phyloP scores from a whole-genome alignment of 768 basidiomycete genomes.

The Lentinus tigrinus region DNA sequence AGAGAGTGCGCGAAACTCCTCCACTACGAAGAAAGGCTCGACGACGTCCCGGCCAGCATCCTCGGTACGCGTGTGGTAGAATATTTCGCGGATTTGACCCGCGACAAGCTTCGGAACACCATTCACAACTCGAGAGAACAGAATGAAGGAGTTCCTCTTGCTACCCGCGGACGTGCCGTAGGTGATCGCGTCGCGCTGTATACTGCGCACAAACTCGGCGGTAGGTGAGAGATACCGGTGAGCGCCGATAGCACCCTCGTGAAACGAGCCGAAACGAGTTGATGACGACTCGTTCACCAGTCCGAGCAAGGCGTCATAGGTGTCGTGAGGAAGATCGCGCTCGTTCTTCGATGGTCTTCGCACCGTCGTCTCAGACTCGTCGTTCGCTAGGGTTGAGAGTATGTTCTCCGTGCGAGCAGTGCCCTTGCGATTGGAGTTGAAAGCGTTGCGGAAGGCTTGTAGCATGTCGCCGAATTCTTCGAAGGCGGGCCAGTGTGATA shows the following conservation, averaged over 20 bases:
- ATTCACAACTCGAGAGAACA: not conserved
- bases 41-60: not conserved
- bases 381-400: not conserved
- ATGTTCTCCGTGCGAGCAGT: not conserved
- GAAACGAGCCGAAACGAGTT: not conserved
- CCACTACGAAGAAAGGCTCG: not conserved
- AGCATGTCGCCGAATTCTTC: not conserved
- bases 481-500: not conserved
- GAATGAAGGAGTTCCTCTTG: conserved; percentile 1
- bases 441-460: not conserved
- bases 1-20: not conserved
- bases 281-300: not conserved
- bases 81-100: conserved; percentile 1
- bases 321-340: too few species aligned
- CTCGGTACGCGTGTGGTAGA: not conserved
- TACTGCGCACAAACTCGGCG: not conserved
- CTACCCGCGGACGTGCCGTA: not conserved
- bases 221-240: too few species aligned
- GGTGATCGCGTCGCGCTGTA: not conserved
- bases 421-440: not conserved
- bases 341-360: too few species aligned
- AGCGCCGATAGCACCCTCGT: not conserved
- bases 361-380: not conserved
- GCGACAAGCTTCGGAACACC: not conserved
- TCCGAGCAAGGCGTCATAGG: not conserved